Conservation (phyloP, 768 basidiomycete genomes). For the Leccinum broughii region DNA sequence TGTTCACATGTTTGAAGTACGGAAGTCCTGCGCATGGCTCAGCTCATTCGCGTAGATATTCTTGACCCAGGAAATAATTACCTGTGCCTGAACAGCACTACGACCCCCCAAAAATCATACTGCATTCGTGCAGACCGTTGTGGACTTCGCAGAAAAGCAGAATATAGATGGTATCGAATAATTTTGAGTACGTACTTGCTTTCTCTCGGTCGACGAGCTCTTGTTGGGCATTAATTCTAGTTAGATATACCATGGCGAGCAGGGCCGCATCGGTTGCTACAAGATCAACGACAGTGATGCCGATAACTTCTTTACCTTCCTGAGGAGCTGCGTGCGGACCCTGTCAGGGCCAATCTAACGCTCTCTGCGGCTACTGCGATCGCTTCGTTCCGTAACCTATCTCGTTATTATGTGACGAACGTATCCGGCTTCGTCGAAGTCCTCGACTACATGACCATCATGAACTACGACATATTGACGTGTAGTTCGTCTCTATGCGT, state of each 20-base stretch:
- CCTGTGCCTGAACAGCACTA: conserved; percentile 22
- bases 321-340: conserved; percentile 61
- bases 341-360: conserved; percentile 53
- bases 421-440: conserved; percentile 59
- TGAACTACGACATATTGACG: conserved; percentile 58
- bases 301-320: conserved; percentile 74
- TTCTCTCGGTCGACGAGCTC: not conserved
- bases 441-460: conserved; percentile 63
- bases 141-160: conserved; percentile 47
- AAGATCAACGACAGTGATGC: conserved; percentile 55
- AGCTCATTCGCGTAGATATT: conserved; percentile 52
- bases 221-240: conserved; percentile 38
- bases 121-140: not conserved
- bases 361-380: conserved; percentile 69
- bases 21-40: not conserved
- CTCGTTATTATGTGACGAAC: conserved; percentile 61
- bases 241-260: conserved; percentile 80
- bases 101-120: conserved; percentile 26
- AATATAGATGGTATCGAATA: conserved; percentile 52
- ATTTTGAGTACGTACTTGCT: conserved; percentile 25
- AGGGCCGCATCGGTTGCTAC: conserved; percentile 69
- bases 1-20: too few relatives aligned
- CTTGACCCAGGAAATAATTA: not conserved
- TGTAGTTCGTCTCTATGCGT: not conserved
- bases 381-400: conserved; percentile 60